A percentile compares a stretch with the other conserved stretches of the same genome.
Conservation (phyloP, 768 basidiomycete genomes). For the Sutorius australiensis region DNA sequence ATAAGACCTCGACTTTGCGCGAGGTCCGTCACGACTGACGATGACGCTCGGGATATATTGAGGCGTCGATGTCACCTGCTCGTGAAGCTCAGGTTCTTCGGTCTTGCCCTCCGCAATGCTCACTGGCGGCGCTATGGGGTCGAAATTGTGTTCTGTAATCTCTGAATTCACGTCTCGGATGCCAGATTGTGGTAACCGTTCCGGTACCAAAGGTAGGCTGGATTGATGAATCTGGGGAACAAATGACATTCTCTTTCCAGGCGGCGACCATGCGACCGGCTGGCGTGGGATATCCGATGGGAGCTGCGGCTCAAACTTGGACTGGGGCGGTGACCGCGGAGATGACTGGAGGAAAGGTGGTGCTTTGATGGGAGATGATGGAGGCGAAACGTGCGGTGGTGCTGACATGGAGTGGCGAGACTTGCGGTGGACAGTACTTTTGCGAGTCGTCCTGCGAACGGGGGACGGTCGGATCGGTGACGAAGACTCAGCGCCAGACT, state of each 20-base stretch:
- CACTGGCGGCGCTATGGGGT: constrained; percentile 8
- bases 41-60: constrained; percentile 38
- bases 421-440: constrained; percentile 39
- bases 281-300: constrained; percentile 37
- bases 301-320: constrained; percentile 53
- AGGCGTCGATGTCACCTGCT: constrained; percentile 34
- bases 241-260: constrained; percentile 11
- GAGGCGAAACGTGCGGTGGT: constrained; percentile 51
- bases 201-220: constrained; percentile 12
- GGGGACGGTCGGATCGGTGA: constrained; percentile 69
- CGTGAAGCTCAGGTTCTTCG: constrained; percentile 13
- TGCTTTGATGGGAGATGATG: constrained; percentile 38
- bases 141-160: not conserved
- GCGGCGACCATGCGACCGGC: constrained; percentile 14
- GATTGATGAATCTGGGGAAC: constrained; percentile 17
- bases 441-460: constrained; percentile 42
- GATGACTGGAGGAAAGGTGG: constrained; percentile 18
- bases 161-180: constrained; percentile 3
- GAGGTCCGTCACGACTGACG: constrained; percentile 10
- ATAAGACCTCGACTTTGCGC: constrained; percentile 22
- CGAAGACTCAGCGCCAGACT: constrained; percentile 86
- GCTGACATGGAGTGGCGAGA: constrained; percentile 71
- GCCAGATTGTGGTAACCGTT: constrained; percentile 7
- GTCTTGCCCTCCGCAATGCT: constrained; percentile 20
- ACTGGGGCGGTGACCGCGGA: constrained; percentile 47